Evolutionary conservation across 345 rosid species (phyloP), one percentile per base, ranked within the genome.

Genomic region (Ricinus communis): DNA sequence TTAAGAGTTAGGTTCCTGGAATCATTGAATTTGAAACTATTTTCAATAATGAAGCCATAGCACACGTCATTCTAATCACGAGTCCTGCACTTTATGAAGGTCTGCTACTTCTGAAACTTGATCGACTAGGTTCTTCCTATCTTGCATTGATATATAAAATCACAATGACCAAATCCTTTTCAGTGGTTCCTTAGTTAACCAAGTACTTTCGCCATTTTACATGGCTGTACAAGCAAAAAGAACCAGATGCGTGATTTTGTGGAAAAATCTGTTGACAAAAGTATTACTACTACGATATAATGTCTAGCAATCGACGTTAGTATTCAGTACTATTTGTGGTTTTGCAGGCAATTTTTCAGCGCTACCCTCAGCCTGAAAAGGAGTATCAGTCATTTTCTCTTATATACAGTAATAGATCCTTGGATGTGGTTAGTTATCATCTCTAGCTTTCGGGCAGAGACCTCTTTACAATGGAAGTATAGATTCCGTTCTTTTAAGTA

Each of bases 311-410:
- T n/a, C n/a, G n/a, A n/a, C n/a, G n/a, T n/a, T n/a, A n/a, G n/a
- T 43, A 43, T 43, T 43, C 47, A 38, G 12, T 38, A 49, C 10
- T 24, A 11, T 49, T 9, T 63, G 18, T 49, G 38, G 28, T 47
- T 18, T 33, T 71, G 61, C 75, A 76, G 80, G 80, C 80, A 56
- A 76, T 76, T 33, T 76, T 76, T 71, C 71, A 76, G 27, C 67
- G 80, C 22, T 76, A 71, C 61, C 80, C 80, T 57, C 80, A 70
- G 30, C 80, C 80, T 33, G 80, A 65, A 45, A 76, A 76, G 66
- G 71, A 76, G 19, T 76, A 76, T 66, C 80, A 76, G 52, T 76
- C 80, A 50, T 76, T 76, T 76, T 76, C 80, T 58, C 80, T 76
- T 41, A 76, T 76, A 76, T 76, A 71, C 33, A 25, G 66, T 27